Conservation (phyloP, 768 basidiomycete genomes). For the Leucogyrophana mollusca region DNA sequence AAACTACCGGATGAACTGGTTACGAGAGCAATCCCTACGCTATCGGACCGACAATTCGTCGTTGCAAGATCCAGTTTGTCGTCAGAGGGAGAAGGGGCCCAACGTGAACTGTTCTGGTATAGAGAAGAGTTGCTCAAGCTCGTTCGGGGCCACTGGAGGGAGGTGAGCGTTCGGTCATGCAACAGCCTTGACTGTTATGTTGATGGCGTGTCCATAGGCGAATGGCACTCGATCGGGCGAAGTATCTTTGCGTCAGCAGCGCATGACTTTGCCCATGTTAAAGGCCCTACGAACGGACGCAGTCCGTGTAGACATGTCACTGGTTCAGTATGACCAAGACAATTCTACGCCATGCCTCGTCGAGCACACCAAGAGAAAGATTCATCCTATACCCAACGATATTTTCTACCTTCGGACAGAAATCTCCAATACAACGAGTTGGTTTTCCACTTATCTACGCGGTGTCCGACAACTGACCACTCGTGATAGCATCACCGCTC, state of each 20-base stretch:
- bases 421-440: constrained; percentile 69
- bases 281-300: constrained; percentile 71
- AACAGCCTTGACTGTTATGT: constrained; percentile 2
- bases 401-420: constrained; percentile 59
- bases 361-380: constrained; percentile 35
- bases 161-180: constrained; percentile 49
- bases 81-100: constrained; percentile 53
- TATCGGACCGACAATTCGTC: constrained; percentile 90
- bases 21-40: constrained; percentile 73
- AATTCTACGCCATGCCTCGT: constrained; percentile 10
- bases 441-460: constrained; percentile 25
- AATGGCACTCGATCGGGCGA: constrained; percentile 76
- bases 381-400: constrained; percentile 52
- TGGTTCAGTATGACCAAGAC: constrained; percentile 34
- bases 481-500: constrained; percentile 45
- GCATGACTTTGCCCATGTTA: constrained; percentile 78
- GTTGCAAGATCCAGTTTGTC: constrained; percentile 72
- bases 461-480: constrained; percentile 10
- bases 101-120: constrained; percentile 94
- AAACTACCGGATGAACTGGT: constrained; percentile 55
- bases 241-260: constrained; percentile 74
- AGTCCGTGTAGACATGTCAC: constrained; percentile 55
- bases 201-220: constrained; percentile 45
- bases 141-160: constrained; percentile 77
- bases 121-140: constrained; percentile 79